Evolutionary conservation across 805 yeast genomes (phyloP), one percentile per base, ranked within the genome.

Genomic region (Schwanniomyces pseudopolymorphus): DNA sequence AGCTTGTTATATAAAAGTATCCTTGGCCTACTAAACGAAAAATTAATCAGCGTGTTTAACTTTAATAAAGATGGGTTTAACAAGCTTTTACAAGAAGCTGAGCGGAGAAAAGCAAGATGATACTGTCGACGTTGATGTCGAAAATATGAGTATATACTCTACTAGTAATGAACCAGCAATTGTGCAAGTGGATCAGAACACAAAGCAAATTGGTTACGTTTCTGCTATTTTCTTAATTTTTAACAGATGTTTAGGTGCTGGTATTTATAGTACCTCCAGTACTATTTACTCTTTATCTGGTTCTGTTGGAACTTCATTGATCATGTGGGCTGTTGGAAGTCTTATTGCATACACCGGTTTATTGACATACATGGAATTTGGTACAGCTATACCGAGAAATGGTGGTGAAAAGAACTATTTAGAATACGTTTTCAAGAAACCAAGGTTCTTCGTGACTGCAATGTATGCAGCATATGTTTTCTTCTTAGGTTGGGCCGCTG

Each of bases 351-450:
- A 72, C 48, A 53, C 69, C 53, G 67, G 76, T 28, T 63, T 85
- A 55, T 75, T 80, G 58, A 89, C 84, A 3, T 87, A 87, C 63
- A 80, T 87, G 82, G 94, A 87, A 60, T 84, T 85, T 62, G 95
- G 95, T 13, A 79, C 81, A 2, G 83, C 81, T 40, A 80, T 86
- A 47, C 88, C 89, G 40, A 79, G 85, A 67, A 87, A 87, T 58
- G 96, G 96, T 54, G 96, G 94, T 54, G 96, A 88, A 60, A 87
- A 86, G 66, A 86, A 85, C 58, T 88, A 88, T 61, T 67, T 88
- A 55, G 94, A 87, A 61, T 84, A 77, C 55, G 79, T 86, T 42
- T 88, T 75, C 68, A 74, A 73, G 42, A 81, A 78, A 55, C 96
- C 96, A 36, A 77, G 71, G 60, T 86, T 84, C 59, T 71, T 88